Evolutionary conservation across 2,329 filamentous ascomycete genomes (phyloP), one percentile per base, ranked within the genome.

Genomic region (Ceratocystis ficicola): DNA sequence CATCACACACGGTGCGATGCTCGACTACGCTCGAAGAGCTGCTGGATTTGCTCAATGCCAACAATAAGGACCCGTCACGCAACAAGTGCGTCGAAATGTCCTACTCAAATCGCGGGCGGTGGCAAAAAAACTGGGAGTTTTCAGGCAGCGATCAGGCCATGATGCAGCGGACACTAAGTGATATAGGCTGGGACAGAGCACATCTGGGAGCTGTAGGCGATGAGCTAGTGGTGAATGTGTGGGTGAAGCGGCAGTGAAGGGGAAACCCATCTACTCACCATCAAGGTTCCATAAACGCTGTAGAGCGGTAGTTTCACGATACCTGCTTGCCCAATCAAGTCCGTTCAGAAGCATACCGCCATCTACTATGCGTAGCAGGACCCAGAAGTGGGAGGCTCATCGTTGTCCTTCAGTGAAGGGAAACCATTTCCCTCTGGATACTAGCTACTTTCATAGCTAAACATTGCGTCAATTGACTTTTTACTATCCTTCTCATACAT

Each of bases 41-140:
- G 15, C 77, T 88, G 70, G 76, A 78, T 68, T 80, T 83, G 0
- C 81, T 86, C 44, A 84, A 84, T 0, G 83, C 82, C 50, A 74
- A 72, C 5, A 85, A 86, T 69, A 71, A 76, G 0, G 70, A 73
- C 0, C 70, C 78, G 0, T 78, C 78, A 70, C 82, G 81, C 71
- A 85, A 88, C 70, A 76, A 75, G 66, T 77, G 86, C 69, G 80
- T 78, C 60, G 84, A 86, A 74, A 74, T 85, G 3, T 75, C 80
- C 32, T 76, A 79, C 46, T 81, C 79, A 2, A 82, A 81, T 0
- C 78, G 79, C 28, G 84, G 84, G 0, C 76, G 74, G 36, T 89
- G 85, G 83, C 80, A 82, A 70, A 80, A 79, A 68, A 84, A 83
- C 0, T 70, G 82, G 57, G 77, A 76, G 6, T 78, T 84, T 46